These are phyloP conservation scores for Rhexocercosporidium sp. DNA, from an alignment of 2,329 filamentous ascomycete species.

Conservation along the genomic window DNA sequence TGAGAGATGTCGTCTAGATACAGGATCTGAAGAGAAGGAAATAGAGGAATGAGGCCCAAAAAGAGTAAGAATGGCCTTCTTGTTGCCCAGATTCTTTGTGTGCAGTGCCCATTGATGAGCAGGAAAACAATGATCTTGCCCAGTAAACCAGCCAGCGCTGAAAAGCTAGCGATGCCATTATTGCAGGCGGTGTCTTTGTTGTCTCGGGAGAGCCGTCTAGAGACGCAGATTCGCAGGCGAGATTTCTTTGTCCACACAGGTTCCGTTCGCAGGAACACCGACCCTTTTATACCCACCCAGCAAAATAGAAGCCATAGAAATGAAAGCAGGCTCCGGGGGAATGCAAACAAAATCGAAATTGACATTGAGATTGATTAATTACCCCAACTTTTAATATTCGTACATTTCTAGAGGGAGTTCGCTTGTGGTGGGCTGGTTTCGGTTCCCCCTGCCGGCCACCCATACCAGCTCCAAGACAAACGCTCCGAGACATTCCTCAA, in stretches of 20 bases:
- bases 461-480: slow-evolving; percentile 26
- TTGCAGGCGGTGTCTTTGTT: slow-evolving; percentile 41
- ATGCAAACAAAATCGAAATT: slow-evolving; percentile 25
- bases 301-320: slow-evolving; percentile 23
- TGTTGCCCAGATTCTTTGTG: slow-evolving; percentile 41
- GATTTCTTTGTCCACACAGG: slow-evolving; percentile 38
- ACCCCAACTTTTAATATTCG: slow-evolving; percentile 30
- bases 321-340: slow-evolving; percentile 21
- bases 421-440: slow-evolving; percentile 24
- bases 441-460: slow-evolving; percentile 6
- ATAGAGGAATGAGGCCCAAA: slow-evolving; percentile 27
- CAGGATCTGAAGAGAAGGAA: slow-evolving; percentile 23
- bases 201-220: slow-evolving; percentile 42
- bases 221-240: slow-evolving; percentile 35
- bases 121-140: slow-evolving; percentile 42
- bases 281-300: slow-evolving; percentile 23
- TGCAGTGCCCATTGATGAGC: slow-evolving; percentile 38
- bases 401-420: slow-evolving; percentile 29
- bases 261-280: slow-evolving; percentile 32
- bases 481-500: slow-evolving; percentile 34
- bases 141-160: slow-evolving; percentile 32
- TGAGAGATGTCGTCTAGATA: slow-evolving; percentile 20
- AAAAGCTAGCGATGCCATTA: slow-evolving; percentile 38
- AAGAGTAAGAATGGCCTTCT: slow-evolving; percentile 41
- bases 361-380: slow-evolving; percentile 23